Percentiles rank a stretch among this genome's conserved stretches.
These are phyloP conservation scores for Fusarium nodosum DNA, from an alignment of 2,329 filamentous ascomycete species.

Conservation along the genomic window DNA sequence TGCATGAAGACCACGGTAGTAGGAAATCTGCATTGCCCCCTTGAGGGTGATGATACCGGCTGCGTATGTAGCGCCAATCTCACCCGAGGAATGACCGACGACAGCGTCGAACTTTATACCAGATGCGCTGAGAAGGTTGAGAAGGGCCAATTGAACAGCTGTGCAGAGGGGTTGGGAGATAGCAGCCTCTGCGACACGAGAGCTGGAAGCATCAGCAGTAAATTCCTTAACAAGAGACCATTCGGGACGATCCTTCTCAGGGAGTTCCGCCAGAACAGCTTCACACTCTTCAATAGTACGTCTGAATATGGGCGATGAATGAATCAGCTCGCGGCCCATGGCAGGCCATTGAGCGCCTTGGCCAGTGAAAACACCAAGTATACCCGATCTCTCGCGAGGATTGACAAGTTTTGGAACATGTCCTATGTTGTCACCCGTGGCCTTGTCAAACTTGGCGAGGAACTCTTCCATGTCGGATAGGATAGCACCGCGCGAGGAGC, in stretches of 20 bases:
- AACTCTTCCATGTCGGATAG: constrained; percentile 1
- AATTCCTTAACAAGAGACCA: not conserved
- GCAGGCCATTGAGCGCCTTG: constrained; percentile 25
- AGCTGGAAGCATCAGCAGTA: not conserved
- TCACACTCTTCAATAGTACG: not conserved
- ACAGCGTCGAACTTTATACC: constrained; percentile 55
- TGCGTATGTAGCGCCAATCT: constrained; percentile 13
- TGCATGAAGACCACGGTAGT: constrained; percentile 18
- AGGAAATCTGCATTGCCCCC: constrained; percentile 52
- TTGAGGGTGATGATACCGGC: constrained; percentile 4
- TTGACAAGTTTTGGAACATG: not conserved
- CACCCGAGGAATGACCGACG: constrained; percentile 57
- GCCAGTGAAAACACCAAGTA: constrained; percentile 10
- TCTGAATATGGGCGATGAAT: not conserved
- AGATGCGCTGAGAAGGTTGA: not conserved
- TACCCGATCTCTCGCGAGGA: not conserved
- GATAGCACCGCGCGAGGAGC: not conserved
- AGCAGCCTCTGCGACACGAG: constrained; percentile 1
- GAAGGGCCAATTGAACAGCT: not conserved
- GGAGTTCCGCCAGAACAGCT: not conserved
- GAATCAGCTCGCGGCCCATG: not conserved
- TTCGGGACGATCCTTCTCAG: not conserved
- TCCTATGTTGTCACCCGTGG: not conserved
- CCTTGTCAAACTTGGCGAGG: not conserved
- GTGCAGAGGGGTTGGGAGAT: constrained; percentile 20